Base-by-base conservation (phyloP, 2,329 filamentous ascomycete genomes). In the Knoxdaviesia capensis region DNA sequence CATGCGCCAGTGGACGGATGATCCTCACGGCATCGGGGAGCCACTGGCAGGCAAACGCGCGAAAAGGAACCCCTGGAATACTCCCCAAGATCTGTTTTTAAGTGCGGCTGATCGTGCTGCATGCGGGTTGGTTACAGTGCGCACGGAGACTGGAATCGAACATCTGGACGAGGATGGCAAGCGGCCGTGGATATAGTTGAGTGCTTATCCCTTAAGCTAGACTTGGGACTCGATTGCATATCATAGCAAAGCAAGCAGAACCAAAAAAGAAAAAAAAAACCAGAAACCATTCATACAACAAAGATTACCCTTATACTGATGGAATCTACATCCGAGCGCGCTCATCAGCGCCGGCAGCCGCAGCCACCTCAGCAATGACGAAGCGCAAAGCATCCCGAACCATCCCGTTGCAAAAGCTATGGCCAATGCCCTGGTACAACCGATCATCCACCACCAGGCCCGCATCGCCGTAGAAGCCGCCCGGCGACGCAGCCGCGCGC, bases 361-460 rank as follows among this genome's bases (percentile, higher is more conserved):
- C 51, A 7, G 51, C 56, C 11, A 72, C 60, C 6, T 55, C 61
- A 35, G 67, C 60, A 10, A 67, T 56, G 33, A 88, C 56, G 56
- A 83, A 88, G 34, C 58, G 57, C 7, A 79, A 65, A 4, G 80
- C 69, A 52, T 80, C 77, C 46, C 60, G 58, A 31, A 75, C 65
- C 83, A 90, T 88, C 5, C 58, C 65, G 1, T 62, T 55, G 7
- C 69, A 76, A 50, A 83, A 85, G n/a, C 65, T 62, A 54, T 90
- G 83, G 0, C 79, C 78, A 1, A 77, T 65, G 0, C 71, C 77
- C 1, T 73, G 64, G 50, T 84, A 87, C 0, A 85, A 60, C 32
- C 71, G 66, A 53, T 86, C 75, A 41, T 76, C 69, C 5, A 87
- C 54, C 34, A 61, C 60, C 2, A 82, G 58, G 0, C 59, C 58